phyloP scores from a whole-genome alignment of 208 protist genomes.

The Borovskyia barvae region DNA sequence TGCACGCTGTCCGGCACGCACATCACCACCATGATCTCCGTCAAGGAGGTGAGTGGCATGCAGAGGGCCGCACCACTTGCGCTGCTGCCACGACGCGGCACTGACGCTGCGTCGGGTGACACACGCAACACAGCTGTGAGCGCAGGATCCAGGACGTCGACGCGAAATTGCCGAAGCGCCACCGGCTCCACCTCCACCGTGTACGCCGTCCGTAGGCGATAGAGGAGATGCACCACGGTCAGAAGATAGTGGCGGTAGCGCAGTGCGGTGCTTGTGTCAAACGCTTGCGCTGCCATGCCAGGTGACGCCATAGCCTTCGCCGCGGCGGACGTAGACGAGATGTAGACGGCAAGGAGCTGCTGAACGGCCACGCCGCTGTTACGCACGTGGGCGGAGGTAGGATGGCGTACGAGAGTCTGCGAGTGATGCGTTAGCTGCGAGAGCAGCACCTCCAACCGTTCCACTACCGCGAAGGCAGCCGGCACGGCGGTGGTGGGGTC shows the following conservation, averaged over 20 bases:
- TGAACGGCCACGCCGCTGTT: conserved; percentile 43
- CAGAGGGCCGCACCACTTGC: background rate
- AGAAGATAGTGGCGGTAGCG: conserved; percentile 48
- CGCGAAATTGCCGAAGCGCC: conserved; percentile 53
- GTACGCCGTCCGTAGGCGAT: conserved; percentile 47
- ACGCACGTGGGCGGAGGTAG: conserved; percentile 38
- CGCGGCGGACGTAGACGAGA: conserved; percentile 35
- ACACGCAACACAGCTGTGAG: conserved; percentile 38
- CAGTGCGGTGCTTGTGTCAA: conserved; percentile 4
- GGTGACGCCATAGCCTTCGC: conserved; percentile 8
- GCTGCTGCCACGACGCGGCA: background rate
- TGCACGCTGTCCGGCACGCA: conserved; percentile 63
- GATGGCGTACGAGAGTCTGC: conserved; percentile 31
- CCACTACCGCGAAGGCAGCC: conserved; percentile 33
- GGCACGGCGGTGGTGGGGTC: conserved; percentile 1
- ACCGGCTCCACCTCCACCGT: conserved; percentile 58
- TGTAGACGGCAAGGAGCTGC: conserved; percentile 56
- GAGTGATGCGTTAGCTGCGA: conserved; percentile 30
- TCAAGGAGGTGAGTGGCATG: conserved; percentile 49
- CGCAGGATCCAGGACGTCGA: conserved; percentile 56
- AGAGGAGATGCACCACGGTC: conserved; percentile 60
- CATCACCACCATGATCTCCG: conserved; percentile 75
- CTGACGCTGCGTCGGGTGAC: background rate
- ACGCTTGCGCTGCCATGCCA: background rate
- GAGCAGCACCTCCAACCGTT: conserved; percentile 51